A percentile compares a stretch with the other conserved stretches of the same genome.
phyloP scores from a whole-genome alignment of 371 early-diverging fungal species.

The Umbelopsis sp. region DNA sequence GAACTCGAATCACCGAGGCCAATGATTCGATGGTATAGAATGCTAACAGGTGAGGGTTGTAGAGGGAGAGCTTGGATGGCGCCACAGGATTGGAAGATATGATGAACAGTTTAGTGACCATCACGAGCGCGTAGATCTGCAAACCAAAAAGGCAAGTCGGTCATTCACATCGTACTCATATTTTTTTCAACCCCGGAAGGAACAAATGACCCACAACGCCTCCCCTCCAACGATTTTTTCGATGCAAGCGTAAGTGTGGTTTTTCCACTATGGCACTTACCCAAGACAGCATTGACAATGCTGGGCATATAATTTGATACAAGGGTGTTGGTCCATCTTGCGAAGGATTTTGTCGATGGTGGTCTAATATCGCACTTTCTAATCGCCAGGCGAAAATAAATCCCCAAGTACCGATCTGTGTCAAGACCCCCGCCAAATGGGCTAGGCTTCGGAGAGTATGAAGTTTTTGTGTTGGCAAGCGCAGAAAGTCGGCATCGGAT shows the following conservation, averaged over 20 bases:
- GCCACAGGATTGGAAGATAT: slow-evolving; percentile 51
- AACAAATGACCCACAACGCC: slow-evolving; percentile 3
- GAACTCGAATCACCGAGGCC: slow-evolving; percentile 50
- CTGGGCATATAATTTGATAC: slow-evolving; percentile 45
- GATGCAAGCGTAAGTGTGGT: too few relatives aligned
- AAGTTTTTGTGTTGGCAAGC: slow-evolving; percentile 43
- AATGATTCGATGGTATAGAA: slow-evolving; percentile 52
- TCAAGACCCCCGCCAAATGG: slow-evolving; percentile 37
- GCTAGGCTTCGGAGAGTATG: slow-evolving; percentile 35
- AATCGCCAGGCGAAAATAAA: slow-evolving; percentile 56
- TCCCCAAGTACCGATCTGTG: slow-evolving; percentile 52
- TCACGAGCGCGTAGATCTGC: slow-evolving; percentile 54
- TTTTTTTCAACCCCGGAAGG: slow-evolving; percentile 13
- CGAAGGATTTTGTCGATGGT: slow-evolving; percentile 16
- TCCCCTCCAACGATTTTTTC: neutral
- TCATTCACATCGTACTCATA: slow-evolving; percentile 12
- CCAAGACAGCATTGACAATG: slow-evolving; percentile 42
- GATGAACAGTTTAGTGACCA: slow-evolving; percentile 54
- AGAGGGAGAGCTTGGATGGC: slow-evolving; percentile 57
- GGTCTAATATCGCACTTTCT: slow-evolving; percentile 47
- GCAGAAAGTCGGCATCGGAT: slow-evolving; percentile 29
- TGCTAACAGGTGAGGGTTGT: slow-evolving; percentile 51
- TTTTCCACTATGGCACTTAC: slow-evolving; percentile 25
- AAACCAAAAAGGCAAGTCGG: slow-evolving; percentile 4
- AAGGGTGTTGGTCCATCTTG: slow-evolving; percentile 25